These are phyloP conservation scores for Musa acuminata DNA, from an alignment of 176 grass and related monocot species.

Conservation along the genomic window DNA sequence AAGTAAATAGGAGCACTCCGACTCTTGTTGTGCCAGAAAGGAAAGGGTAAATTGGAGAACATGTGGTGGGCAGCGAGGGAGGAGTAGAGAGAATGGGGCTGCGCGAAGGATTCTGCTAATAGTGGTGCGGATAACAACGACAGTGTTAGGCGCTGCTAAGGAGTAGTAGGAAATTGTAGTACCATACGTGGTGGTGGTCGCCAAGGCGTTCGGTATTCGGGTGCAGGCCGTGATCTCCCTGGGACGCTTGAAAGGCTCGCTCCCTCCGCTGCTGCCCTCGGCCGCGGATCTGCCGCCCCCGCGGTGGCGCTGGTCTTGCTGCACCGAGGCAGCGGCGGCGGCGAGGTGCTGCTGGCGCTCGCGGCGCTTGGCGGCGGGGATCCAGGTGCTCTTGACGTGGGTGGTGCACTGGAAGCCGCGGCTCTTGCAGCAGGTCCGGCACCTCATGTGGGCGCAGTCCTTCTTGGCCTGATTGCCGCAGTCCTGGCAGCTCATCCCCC, in stretches of 20 bases:
- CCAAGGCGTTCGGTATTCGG: neutral
- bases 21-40: neutral
- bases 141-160: neutral
- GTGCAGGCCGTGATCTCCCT: slow-evolving; percentile 2
- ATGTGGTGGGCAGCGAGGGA: neutral
- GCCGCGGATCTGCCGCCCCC: neutral
- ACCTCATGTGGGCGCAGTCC: slow-evolving; percentile 41
- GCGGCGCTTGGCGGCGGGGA: slow-evolving; percentile 40
- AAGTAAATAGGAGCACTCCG: neutral
- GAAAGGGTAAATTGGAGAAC: neutral
- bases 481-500: slow-evolving; percentile 39
- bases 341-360: slow-evolving; percentile 39
- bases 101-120: slow-evolving; percentile 4
- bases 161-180: slow-evolving; percentile 8
- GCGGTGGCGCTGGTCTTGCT: neutral
- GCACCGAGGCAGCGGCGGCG: slow-evolving; percentile 3
- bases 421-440: slow-evolving; percentile 56
- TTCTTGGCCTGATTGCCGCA: slow-evolving; percentile 96
- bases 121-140: neutral
- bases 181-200: slow-evolving; percentile 7
- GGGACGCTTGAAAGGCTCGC: slow-evolving; percentile 6
- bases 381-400: slow-evolving; percentile 50
- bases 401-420: slow-evolving; percentile 40
- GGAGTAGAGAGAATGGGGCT: neutral
- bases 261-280: neutral